A percentile compares a stretch with the other conserved stretches of the same genome.
Conservation (phyloP, 2,329 filamentous ascomycete species). For the Phyllosticta paracitricarpa region DNA sequence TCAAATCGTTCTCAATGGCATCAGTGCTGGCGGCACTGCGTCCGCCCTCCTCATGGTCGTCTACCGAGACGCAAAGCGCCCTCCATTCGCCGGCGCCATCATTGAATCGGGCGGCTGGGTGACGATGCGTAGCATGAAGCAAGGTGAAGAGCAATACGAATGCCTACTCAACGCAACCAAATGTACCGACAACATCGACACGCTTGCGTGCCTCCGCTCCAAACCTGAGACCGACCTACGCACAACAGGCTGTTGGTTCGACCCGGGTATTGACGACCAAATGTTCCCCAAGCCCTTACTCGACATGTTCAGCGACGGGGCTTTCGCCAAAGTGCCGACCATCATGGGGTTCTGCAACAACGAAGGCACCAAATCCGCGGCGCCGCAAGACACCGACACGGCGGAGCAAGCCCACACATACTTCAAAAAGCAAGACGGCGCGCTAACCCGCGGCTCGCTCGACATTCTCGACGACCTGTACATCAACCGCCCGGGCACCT, state of each 20-base stretch:
- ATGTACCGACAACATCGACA: slow-evolving; percentile 31
- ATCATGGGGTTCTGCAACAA: slow-evolving; percentile 50
- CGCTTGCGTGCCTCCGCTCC: slow-evolving; percentile 40
- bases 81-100: slow-evolving; percentile 42
- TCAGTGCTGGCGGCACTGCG: slow-evolving; percentile 46
- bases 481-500: slow-evolving; percentile 34
- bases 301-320: slow-evolving; percentile 37
- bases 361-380: slow-evolving; percentile 52
- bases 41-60: slow-evolving; percentile 40
- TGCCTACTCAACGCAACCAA: slow-evolving; percentile 39
- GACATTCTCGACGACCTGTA: slow-evolving; percentile 45
- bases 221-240: slow-evolving; percentile 37
- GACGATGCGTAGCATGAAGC: slow-evolving; percentile 36
- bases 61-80: slow-evolving; percentile 36
- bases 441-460: slow-evolving; percentile 42
- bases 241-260: slow-evolving; percentile 40
- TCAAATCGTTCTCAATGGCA: slow-evolving; percentile 37
- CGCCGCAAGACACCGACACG: slow-evolving; percentile 39
- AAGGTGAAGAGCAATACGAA: slow-evolving; percentile 44
- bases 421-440: slow-evolving; percentile 48
- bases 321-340: slow-evolving; percentile 42
- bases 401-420: slow-evolving; percentile 44
- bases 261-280: slow-evolving; percentile 41
- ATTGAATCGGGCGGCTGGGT: slow-evolving; percentile 46
- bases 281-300: slow-evolving; percentile 43